phyloP scores from a whole-genome alignment of 345 rosid species.

The Eucalyptus brandiana region DNA sequence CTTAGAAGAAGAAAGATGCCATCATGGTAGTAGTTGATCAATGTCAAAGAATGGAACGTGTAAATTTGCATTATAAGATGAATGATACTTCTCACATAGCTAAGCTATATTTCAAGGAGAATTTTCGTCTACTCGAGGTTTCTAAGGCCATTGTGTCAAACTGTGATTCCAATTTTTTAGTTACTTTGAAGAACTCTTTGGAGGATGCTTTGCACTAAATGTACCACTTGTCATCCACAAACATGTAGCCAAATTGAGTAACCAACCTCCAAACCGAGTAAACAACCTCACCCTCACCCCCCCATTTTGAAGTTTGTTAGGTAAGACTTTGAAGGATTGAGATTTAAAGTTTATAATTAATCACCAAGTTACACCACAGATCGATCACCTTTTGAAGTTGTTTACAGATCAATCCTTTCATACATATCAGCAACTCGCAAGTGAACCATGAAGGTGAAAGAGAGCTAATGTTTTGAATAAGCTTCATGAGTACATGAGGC shows the following conservation, averaged over 20 bases:
- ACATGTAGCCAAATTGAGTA: neutral
- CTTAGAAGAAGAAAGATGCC: neutral
- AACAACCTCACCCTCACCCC: neutral
- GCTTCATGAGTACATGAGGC: neutral
- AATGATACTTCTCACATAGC: neutral
- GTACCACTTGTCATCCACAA: neutral
- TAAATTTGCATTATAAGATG: neutral
- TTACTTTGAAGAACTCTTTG: neutral
- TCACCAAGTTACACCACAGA: neutral
- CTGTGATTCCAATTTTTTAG: neutral
- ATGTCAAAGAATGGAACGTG: neutral
- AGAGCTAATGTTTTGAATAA: neutral
- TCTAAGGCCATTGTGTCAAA: neutral
- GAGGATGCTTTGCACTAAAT: neutral
- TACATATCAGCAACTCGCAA: neutral
- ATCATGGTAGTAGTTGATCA: neutral
- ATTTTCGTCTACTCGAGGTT: neutral
- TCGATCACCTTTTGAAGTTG: neutral
- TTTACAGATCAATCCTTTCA: neutral
- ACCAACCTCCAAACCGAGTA: too few relatives aligned
- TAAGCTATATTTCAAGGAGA: neutral
- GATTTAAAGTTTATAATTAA: neutral
- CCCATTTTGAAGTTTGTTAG: neutral
- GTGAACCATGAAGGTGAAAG: neutral
- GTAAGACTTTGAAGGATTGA: neutral